A percentile compares a stretch with the other conserved stretches of the same genome.
These are phyloP conservation scores for Apiotrichum akiyoshidainum DNA, from an alignment of 1,284 basidiomycete species.

Conservation along the genomic window DNA sequence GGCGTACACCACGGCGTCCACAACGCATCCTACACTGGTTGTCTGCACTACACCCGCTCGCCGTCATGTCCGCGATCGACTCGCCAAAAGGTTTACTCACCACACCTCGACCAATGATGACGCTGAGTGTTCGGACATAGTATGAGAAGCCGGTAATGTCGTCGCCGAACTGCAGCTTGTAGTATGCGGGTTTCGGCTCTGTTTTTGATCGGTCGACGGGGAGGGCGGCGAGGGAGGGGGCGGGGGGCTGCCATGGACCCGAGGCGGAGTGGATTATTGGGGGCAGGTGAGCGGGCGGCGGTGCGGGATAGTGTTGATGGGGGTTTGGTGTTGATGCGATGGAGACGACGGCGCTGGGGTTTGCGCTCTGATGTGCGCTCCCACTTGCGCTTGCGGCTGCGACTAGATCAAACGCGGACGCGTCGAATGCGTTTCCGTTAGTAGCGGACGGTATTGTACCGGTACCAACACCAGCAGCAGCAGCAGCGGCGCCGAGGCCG, in stretches of 20 bases:
- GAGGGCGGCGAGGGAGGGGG: slow-evolving; percentile 42
- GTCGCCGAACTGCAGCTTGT: slow-evolving; percentile 51
- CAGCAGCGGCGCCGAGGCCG: too few relatives aligned
- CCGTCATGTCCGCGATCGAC: too few relatives aligned
- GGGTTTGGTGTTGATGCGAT: not conserved
- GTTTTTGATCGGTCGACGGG: slow-evolving; percentile 49
- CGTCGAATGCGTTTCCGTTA: not conserved
- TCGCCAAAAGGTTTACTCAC: slow-evolving; percentile 24
- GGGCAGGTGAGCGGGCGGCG: not conserved
- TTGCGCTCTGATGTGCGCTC: not conserved
- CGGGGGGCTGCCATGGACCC: slow-evolving; percentile 40
- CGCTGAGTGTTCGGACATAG: slow-evolving; percentile 48
- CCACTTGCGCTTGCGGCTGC: not conserved
- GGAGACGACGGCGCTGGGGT: too few relatives aligned
- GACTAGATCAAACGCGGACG: too few relatives aligned
- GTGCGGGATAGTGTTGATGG: slow-evolving; percentile 1
- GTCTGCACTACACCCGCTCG: not conserved
- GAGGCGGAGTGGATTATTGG: slow-evolving; percentile 9
- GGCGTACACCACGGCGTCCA: not conserved
- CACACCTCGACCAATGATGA: slow-evolving; percentile 49
- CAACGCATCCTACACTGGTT: not conserved
- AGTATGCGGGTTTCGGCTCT: slow-evolving; percentile 50
- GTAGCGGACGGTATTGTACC: not conserved
- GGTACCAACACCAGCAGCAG: too few relatives aligned
- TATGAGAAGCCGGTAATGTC: slow-evolving; percentile 50